A percentile compares a stretch with the other conserved stretches of the same genome.
Conservation (phyloP, 1,284 basidiomycete genomes). For the Tausonia pullulans region DNA sequence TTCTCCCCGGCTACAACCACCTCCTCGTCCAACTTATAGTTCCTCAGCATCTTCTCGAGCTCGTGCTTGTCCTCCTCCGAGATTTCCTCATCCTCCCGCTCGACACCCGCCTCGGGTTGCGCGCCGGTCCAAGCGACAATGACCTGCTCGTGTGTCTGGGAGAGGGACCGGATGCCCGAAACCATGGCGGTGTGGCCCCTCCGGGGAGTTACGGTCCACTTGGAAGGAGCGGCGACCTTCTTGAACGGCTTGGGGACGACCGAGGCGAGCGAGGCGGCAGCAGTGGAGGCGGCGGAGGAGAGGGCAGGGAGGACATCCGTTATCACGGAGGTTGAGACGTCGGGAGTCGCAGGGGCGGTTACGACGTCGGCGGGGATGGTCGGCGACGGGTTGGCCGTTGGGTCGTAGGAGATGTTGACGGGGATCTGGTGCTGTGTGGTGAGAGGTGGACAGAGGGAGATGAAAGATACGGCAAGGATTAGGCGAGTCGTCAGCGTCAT, state of each 20-base stretch:
- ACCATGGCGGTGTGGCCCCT: conserved; percentile 94
- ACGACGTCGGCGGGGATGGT: conserved; percentile 21
- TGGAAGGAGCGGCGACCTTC: conserved; percentile 27
- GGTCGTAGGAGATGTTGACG: conserved; percentile 49
- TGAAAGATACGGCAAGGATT: no score
- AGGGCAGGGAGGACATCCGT: neutral
- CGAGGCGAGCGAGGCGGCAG: conserved; percentile 35
- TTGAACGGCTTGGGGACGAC: conserved; percentile 25
- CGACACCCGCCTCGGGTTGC: neutral
- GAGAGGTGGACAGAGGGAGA: no score
- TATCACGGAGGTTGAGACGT: neutral
- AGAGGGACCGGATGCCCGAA: conserved; percentile 76
- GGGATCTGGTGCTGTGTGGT: conserved; percentile 50
- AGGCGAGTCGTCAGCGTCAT: neutral
- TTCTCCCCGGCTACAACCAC: conserved; percentile 50
- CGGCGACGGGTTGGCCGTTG: conserved; percentile 43
- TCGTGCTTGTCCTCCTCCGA: conserved; percentile 25
- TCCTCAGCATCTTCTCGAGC: conserved; percentile 23
- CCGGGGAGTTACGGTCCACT: conserved; percentile 68
- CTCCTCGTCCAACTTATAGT: conserved; percentile 30
- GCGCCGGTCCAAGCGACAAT: conserved; percentile 84
- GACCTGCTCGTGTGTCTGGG: conserved; percentile 72
- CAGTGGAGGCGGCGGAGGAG: conserved; percentile 20
- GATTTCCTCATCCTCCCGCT: conserved; percentile 17
- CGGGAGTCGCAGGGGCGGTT: conserved; percentile 18